Base-by-base conservation (phyloP, 1,139 yeast species). In the Taphrina flavorubra region DNA sequence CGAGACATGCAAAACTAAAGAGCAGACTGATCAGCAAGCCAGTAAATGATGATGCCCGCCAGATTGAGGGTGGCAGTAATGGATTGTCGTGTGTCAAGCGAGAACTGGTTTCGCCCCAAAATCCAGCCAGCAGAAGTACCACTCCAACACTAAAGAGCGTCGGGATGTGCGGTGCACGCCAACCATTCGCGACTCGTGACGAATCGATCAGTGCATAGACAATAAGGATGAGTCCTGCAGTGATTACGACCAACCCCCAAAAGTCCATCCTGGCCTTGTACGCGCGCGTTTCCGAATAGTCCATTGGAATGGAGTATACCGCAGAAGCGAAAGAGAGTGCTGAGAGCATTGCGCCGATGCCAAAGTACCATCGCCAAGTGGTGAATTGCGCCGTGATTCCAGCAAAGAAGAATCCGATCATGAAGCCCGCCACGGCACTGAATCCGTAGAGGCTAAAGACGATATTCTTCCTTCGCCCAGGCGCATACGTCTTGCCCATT, bases 321-420 rank as follows among this genome's bases (percentile, higher is more conserved):
- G 66, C 66, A 2, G 66, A 51, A n/a, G 37, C 40, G 31, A 42
- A 53, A 10, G 57, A 42, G 25, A 62, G 59, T 7, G 51, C 40
- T 2, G 56, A 53, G 20, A 62, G 66, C 7, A 62, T 31, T 31
- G 58, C 57, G 13, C 49, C 57, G 37, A 62, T 51, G 59, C 51
- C 51, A 44, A 62, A 62, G 36, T 42, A 51, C 66, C 66, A 62
- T 8, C 66, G 58, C 66, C 66, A 62, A 42, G 56, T 42, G 20
- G 59, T 36, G 11, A 62, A 53, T n/a, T 62, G 58, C 10, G 57
- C 56, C 13, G 59, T 51, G 36, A 62, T 37, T 20, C 66, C 66
- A 11, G 66, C 66, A 11, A 47, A 42, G 31, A 55, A 40, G 51
- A 44, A 40, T 10, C 66, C 66, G 6, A 51, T 16, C 39, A 62